A percentile compares a stretch with the other conserved stretches of the same genome.
Conservation (phyloP, 768 basidiomycete genomes). For the Boletellus emodensis region DNA sequence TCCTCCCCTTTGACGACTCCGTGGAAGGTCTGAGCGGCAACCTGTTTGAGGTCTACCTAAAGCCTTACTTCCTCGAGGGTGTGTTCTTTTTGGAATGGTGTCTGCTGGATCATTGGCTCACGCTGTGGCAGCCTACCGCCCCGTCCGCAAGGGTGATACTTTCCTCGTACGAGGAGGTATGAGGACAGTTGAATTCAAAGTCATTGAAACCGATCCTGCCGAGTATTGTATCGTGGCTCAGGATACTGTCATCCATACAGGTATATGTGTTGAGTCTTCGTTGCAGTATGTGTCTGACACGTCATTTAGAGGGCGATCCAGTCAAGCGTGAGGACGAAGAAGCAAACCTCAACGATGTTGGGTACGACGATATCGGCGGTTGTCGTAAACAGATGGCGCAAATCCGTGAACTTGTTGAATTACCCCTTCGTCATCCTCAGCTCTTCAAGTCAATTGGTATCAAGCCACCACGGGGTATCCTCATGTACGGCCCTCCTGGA, state of each 20-base stretch:
- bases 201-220: conserved; percentile 95
- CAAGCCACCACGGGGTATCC: conserved; percentile 97
- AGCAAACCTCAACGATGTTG: conserved; percentile 92
- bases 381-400: conserved; percentile 99
- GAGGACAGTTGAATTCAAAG: conserved; percentile 99
- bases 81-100: conserved; percentile 13
- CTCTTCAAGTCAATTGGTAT: conserved; percentile 99
- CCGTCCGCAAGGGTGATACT: conserved; percentile 95
- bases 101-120: neutral
- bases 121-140: conserved; percentile 68
- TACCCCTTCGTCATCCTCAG: conserved; percentile 97
- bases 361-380: conserved; percentile 99
- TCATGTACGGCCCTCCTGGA: conserved; percentile 98
- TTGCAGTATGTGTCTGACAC: conserved; percentile 2
- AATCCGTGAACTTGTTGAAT: conserved; percentile 97
- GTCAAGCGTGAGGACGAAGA: conserved; percentile 99
- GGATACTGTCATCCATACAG: conserved; percentile 95
- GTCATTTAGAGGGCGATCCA: conserved; percentile 82
- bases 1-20: conserved; percentile 97
- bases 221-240: conserved; percentile 99
- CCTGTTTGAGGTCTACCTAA: conserved; percentile 97
- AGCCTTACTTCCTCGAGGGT: conserved; percentile 98
- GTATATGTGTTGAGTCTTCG: conserved; percentile 28
- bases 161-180: conserved; percentile 99
- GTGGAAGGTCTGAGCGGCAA: conserved; percentile 97